Evolutionary conservation across 495 filamentous ascomycete species (phyloP).

Genomic region (Polyplosphaeria fusca): DNA sequence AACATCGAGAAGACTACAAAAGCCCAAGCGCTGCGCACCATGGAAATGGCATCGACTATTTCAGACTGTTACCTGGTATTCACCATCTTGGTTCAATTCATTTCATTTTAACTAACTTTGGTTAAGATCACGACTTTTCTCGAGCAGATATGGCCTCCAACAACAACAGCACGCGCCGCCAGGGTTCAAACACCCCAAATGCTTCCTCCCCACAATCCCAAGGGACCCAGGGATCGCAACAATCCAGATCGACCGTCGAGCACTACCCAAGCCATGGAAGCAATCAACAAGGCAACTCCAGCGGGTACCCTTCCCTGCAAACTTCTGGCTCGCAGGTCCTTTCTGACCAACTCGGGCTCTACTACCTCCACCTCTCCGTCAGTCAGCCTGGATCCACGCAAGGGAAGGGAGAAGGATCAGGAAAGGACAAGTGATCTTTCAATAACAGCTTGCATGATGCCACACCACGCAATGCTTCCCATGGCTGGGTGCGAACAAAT

Average conservation of each 20-base stretch:
- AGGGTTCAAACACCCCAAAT: neutral
- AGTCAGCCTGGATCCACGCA: neutral
- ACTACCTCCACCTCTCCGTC: slow-evolving; percentile 13
- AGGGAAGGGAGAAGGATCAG: neutral
- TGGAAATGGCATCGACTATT: too few species aligned
- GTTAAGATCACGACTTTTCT: neutral
- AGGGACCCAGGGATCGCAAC: neutral
- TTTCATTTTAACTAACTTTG: too few species aligned
- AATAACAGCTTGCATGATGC: too few species aligned
- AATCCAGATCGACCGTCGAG: slow-evolving; percentile 2
- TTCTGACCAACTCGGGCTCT: slow-evolving; percentile 12
- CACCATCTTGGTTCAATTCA: too few species aligned
- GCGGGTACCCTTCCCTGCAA: slow-evolving; percentile 6
- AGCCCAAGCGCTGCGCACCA: too few species aligned
- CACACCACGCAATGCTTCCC: too few species aligned
- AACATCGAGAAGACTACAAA: neutral
- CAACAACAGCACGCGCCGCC: neutral
- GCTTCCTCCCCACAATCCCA: neutral
- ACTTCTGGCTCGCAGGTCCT: neutral
- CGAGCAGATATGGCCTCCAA: neutral
- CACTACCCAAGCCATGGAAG: slow-evolving; percentile 4
- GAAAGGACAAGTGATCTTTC: neutral
- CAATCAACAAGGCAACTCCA: neutral
- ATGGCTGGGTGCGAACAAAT: too few species aligned
- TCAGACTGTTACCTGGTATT: too few species aligned